phyloP scores from a whole-genome alignment of 1,139 yeast genomes.

The Hyphopichia wangnamkhiaoensis region DNA sequence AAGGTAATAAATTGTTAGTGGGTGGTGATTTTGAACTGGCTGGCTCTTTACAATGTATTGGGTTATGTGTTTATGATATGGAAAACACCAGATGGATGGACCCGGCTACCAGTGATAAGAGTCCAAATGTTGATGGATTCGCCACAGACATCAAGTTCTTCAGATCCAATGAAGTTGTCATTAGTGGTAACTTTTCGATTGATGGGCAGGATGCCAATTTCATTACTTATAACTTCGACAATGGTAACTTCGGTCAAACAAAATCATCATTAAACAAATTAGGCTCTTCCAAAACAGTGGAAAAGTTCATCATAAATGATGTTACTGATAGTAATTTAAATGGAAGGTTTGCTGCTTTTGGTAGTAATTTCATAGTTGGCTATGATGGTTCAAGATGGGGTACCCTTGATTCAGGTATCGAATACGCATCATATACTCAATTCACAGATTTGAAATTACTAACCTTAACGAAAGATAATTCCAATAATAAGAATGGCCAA shows the following conservation, averaged over 20 bases:
- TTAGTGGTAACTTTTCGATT: conserved; percentile 62
- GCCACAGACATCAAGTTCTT: conserved; percentile 58
- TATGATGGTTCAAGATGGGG: conserved; percentile 53
- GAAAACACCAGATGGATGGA: conserved; percentile 54
- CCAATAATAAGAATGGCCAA: conserved; percentile 25
- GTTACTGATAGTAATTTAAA: conserved; percentile 42
- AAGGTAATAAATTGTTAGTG: conserved; percentile 55
- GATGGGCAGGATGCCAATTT: conserved; percentile 37
- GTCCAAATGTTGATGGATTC: conserved; percentile 44
- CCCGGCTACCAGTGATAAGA: conserved; percentile 44
- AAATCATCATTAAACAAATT: conserved; percentile 24
- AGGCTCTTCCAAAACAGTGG: conserved; percentile 42
- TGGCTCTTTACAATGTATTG: conserved; percentile 59
- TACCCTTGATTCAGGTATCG: conserved; percentile 38
- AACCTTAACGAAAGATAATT: conserved; percentile 25
- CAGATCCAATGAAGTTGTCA: conserved; percentile 49
- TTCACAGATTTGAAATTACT: conserved; percentile 47
- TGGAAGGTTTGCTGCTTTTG: conserved; percentile 58
- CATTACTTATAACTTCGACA: conserved; percentile 53
- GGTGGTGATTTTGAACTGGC: conserved; percentile 75
- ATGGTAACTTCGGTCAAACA: conserved; percentile 22
- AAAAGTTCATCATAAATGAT: conserved; percentile 52
- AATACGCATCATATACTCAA: conserved; percentile 23
- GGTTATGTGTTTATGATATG: conserved; percentile 69
- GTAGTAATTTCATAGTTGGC: conserved; percentile 50